phyloP scores from a whole-genome alignment of 176 grass and related monocot genomes.

The Triticum turgidum region DNA sequence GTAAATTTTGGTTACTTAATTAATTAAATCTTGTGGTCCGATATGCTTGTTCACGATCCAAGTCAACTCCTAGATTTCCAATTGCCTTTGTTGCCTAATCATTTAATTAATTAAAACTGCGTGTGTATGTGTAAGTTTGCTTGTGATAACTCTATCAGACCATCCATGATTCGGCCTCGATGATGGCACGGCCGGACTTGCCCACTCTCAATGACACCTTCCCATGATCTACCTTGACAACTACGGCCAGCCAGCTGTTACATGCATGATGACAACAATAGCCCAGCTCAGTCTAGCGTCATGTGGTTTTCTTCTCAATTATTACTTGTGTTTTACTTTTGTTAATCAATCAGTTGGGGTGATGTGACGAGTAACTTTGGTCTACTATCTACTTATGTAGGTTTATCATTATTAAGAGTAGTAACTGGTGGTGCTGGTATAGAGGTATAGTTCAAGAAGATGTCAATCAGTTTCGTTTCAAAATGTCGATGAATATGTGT shows the following conservation, averaged over 20 bases:
- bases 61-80: no score
- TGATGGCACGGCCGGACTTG: constrained; percentile 56
- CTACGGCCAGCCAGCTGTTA: background rate
- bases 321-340: constrained; percentile 2
- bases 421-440: background rate
- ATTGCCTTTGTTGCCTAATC: no score
- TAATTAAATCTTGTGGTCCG: no score
- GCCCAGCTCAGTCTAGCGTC: constrained; percentile 13
- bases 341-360: background rate
- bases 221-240: constrained; percentile 16
- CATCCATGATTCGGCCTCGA: constrained; percentile 15
- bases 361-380: background rate
- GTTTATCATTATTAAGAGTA: background rate
- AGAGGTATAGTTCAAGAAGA: background rate
- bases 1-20: no score
- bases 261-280: constrained; percentile 30
- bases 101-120: no score
- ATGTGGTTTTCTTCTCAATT: constrained; percentile 20
- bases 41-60: no score
- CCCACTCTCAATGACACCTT: constrained; percentile 49
- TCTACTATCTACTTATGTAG: background rate
- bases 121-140: no score
- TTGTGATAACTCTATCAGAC: no score
- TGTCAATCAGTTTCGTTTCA: background rate
- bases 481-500: background rate